Evolutionary conservation across 495 filamentous ascomycete species (phyloP), one percentile per base, ranked within the genome.

Genomic region (Xanthoparmelia taractica): DNA sequence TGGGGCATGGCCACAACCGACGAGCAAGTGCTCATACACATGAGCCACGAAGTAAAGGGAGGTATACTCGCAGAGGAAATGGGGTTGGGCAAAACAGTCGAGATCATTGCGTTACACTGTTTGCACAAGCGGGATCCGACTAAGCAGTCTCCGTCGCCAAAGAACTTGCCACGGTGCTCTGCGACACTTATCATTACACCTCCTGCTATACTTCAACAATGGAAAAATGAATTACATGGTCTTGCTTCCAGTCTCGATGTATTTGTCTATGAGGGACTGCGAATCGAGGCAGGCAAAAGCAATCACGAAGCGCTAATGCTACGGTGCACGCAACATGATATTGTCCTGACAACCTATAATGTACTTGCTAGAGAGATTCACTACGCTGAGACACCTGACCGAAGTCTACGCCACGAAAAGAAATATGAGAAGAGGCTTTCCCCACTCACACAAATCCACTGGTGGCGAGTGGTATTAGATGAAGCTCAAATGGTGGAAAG

Each of bases 401-500:
- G 91, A 29, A 80, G 78, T 13, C 76, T 91, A 65, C 84, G 94
- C 25, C 77, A 86, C 34, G 73, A 78, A 60, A 85, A 85, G 65
- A 82, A 82, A 60, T 88, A 91, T 64, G 79, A 86, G 57, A 79
- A 84, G 29, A 79, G 79, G 31, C 84, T 81, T 33, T 91, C 89
- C 6, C 93, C 94, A 0, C 73, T 98, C 11, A 83, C 90, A 37
- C 79, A 87, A 41, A 80, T 96, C 6, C 84, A 78, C 13, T 98
- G 94, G 93, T 96, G 92, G 91, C 82, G 94, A 36, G 85, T 96
- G 3, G 93, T 91, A 64, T 82, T 97, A 4, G 94, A 98, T 70
- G 94, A 97, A 73, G 94, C 92, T 4, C 94, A 98, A 71, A 96
- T 96, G 88, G 82, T 97, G 40, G 93, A 96, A 62, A 91, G 83